Evolutionary conservation across 768 basidiomycete species (phyloP).

Genomic region (Naganishia friedmannii): DNA sequence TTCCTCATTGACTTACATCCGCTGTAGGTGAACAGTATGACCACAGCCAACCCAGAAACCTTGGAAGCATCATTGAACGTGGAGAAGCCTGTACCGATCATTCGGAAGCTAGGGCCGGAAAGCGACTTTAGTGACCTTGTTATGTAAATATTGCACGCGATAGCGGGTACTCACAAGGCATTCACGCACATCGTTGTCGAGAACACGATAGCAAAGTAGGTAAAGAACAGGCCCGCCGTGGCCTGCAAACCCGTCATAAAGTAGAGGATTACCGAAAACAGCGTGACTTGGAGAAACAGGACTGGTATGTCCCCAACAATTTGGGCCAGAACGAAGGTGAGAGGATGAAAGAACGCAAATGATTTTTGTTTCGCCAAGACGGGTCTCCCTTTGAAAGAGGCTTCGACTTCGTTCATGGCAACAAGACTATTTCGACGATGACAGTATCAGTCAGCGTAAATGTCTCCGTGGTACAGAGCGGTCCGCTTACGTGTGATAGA

Average conservation of each 20-base stretch:
- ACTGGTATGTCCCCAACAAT: slow-evolving; percentile 55
- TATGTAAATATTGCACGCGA: background rate
- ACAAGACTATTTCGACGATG: slow-evolving; percentile 13
- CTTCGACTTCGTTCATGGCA: slow-evolving; percentile 43
- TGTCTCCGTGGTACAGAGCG: background rate
- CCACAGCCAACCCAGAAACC: slow-evolving; percentile 45
- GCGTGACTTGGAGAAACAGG: slow-evolving; percentile 44
- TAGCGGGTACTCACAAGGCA: slow-evolving; percentile 32
- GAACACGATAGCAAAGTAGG: slow-evolving; percentile 38
- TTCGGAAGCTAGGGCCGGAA: slow-evolving; percentile 34
- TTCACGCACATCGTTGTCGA: slow-evolving; percentile 37
- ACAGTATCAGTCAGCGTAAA: slow-evolving; percentile 33
- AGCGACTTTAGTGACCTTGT: background rate
- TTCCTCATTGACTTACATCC: background rate
- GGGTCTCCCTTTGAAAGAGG: slow-evolving; percentile 46
- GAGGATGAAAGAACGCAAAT: slow-evolving; percentile 47
- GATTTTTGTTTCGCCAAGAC: slow-evolving; percentile 49
- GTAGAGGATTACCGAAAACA: slow-evolving; percentile 48
- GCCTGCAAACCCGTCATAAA: slow-evolving; percentile 41
- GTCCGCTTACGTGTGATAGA: slow-evolving; percentile 35
- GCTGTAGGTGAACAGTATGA: slow-evolving; percentile 42
- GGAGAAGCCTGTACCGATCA: slow-evolving; percentile 42
- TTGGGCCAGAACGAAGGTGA: slow-evolving; percentile 54
- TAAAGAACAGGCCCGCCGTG: slow-evolving; percentile 39
- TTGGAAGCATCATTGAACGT: slow-evolving; percentile 49